These are phyloP conservation scores for Colletotrichum coccodes DNA, from an alignment of 2,329 filamentous ascomycete species.

Conservation along the genomic window DNA sequence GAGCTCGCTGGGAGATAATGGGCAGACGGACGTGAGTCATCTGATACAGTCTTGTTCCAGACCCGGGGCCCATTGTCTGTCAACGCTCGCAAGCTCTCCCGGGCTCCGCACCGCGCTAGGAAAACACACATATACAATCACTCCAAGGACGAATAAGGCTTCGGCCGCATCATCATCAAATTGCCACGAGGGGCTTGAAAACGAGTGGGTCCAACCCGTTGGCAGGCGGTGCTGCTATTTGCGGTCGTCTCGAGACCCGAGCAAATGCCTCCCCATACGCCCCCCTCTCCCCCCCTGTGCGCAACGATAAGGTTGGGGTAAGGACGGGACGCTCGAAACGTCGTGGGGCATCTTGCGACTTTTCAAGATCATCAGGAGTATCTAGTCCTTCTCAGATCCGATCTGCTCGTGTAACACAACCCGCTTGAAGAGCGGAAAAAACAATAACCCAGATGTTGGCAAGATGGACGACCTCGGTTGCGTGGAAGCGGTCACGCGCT, in stretches of 20 bases:
- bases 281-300: not conserved
- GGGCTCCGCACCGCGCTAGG: not conserved
- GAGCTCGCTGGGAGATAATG: not conserved
- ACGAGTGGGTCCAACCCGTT: not conserved
- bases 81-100: not conserved
- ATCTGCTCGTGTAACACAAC: conserved; percentile 12
- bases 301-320: conserved; percentile 2
- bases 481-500: conserved; percentile 5
- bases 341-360: not conserved
- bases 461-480: not conserved
- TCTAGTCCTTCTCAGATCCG: not conserved
- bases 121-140: not conserved
- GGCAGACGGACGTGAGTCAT: conserved; percentile 12
- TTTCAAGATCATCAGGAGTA: conserved; percentile 17
- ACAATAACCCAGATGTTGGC: conserved; percentile 13
- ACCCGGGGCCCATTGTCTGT: not conserved
- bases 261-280: not conserved
- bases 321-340: not conserved
- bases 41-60: conserved; percentile 21
- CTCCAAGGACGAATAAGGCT: not conserved
- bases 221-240: not conserved
- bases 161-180: not conserved
- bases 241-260: not conserved
- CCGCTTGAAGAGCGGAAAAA: conserved; percentile 13
- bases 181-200: conserved; percentile 27